A percentile compares a stretch with the other conserved stretches of the same genome.
Conservation (phyloP, 2,329 filamentous ascomycete genomes). For the Bertia moriformis region DNA sequence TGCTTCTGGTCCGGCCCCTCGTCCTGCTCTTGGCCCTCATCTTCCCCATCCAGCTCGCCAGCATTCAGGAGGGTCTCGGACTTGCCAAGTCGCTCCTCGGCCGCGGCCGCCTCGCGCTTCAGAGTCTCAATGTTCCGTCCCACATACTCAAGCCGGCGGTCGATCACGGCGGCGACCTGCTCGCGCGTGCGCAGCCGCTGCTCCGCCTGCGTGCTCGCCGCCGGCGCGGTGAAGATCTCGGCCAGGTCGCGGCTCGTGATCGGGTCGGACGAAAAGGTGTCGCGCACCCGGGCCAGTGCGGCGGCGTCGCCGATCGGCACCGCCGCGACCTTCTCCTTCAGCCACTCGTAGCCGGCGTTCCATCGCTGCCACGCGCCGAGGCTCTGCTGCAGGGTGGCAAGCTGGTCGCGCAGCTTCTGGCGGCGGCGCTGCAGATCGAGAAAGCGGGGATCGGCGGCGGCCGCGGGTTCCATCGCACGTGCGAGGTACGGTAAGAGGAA, state of each 20-base stretch:
- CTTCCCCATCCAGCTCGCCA: constrained; percentile 10
- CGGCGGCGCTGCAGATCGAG: too few species aligned
- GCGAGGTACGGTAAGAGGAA: too few species aligned
- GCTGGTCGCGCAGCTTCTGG: too few species aligned
- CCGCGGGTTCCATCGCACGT: too few species aligned
- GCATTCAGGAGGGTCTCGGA: constrained; percentile 15
- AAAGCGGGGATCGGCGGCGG: too few species aligned
- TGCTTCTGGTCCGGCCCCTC: constrained; percentile 11
- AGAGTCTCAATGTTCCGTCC: constrained; percentile 64
- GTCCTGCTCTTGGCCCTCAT: constrained; percentile 9
- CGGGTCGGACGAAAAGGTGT: constrained; percentile 46
- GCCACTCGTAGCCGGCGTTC: constrained; percentile 79
- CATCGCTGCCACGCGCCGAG: constrained; percentile 78
- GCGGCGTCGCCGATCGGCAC: constrained; percentile 30
- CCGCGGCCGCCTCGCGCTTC: constrained; percentile 53
- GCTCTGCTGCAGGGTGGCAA: too few species aligned
- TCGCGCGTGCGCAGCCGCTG: constrained; percentile 35
- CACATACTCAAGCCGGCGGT: constrained; percentile 77
- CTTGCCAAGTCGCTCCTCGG: constrained; percentile 16
- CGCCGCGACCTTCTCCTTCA: constrained; percentile 66
- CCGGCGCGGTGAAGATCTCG: constrained; percentile 22
- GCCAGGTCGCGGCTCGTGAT: constrained; percentile 42
- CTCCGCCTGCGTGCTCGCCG: constrained; percentile 25
- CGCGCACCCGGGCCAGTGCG: constrained; percentile 41
- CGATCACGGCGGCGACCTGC: constrained; percentile 55